A percentile compares a stretch with the other conserved stretches of the same genome.
Evolutionary conservation across 2,329 filamentous ascomycete genomes (phyloP).

Genomic region (Apiospora saccharicola): DNA sequence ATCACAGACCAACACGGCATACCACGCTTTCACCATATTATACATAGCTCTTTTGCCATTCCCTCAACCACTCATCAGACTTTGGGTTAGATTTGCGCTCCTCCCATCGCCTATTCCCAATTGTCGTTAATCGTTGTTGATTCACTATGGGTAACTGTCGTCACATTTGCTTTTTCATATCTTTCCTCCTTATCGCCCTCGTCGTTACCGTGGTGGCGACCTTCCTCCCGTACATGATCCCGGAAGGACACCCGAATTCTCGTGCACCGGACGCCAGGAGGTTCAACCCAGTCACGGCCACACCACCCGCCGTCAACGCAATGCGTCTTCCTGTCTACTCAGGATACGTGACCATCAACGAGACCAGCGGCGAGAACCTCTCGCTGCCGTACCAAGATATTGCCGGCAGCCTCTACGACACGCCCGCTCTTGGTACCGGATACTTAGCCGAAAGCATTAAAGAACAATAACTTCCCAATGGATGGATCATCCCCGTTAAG

Average conservation of each 20-base stretch:
- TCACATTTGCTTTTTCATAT: not conserved
- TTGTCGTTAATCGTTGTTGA: not conserved
- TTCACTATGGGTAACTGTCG: not conserved
- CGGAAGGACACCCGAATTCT: slow-evolving; percentile 31
- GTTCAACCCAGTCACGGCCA: slow-evolving; percentile 53
- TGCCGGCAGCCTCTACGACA: slow-evolving; percentile 47
- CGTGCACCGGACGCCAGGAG: slow-evolving; percentile 41
- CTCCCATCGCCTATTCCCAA: not conserved
- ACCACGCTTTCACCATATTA: not conserved
- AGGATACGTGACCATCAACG: slow-evolving; percentile 55
- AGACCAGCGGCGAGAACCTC: slow-evolving; percentile 37
- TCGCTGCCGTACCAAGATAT: slow-evolving; percentile 50
- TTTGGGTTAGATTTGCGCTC: not conserved
- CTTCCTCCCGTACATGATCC: too few species aligned
- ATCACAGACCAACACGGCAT: not conserved
- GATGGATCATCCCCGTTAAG: too few species aligned
- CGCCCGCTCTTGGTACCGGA: slow-evolving; percentile 45
- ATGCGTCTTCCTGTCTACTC: slow-evolving; percentile 56
- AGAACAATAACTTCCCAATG: too few species aligned
- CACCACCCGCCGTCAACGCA: slow-evolving; percentile 48
- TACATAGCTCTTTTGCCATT: not conserved
- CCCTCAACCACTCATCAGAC: not conserved
- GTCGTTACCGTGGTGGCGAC: too few species aligned
- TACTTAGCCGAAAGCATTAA: too few species aligned
- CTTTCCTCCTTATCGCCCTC: not conserved